Evolutionary conservation across 2,329 filamentous ascomycete species (phyloP).

Genomic region (Epichloe gansuensis): DNA sequence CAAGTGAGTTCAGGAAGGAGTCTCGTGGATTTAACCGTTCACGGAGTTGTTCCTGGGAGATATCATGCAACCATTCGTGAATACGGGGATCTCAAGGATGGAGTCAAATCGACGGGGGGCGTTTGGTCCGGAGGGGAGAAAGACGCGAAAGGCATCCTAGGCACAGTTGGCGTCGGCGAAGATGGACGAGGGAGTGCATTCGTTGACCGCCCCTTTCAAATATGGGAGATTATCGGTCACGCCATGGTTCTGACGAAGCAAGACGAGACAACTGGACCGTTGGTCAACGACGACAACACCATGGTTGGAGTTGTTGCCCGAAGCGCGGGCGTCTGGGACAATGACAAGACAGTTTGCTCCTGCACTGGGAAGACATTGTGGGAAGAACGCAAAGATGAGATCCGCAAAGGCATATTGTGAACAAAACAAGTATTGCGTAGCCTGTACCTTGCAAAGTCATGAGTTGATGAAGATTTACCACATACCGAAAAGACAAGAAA

Average conservation of each 20-base stretch:
- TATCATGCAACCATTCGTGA: slow-evolving; percentile 80
- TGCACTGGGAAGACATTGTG: slow-evolving; percentile 97
- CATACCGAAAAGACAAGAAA: not conserved
- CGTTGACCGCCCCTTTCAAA: slow-evolving; percentile 66
- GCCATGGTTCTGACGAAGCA: slow-evolving; percentile 72
- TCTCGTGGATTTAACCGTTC: slow-evolving; percentile 75
- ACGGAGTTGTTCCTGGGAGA: slow-evolving; percentile 64
- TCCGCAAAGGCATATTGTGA: slow-evolving; percentile 81
- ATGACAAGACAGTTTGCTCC: slow-evolving; percentile 95
- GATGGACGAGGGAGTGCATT: slow-evolving; percentile 70
- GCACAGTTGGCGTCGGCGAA: slow-evolving; percentile 60
- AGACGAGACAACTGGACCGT: slow-evolving; percentile 37
- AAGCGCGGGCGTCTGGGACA: slow-evolving; percentile 97
- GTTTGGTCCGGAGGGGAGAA: slow-evolving; percentile 55
- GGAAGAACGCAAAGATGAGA: slow-evolving; percentile 89
- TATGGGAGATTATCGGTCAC: slow-evolving; percentile 94
- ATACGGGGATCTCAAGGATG: slow-evolving; percentile 73
- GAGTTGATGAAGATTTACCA: not conserved
- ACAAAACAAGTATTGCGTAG: not conserved
- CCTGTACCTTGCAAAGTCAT: not conserved
- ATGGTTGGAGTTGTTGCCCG: slow-evolving; percentile 87
- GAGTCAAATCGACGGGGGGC: slow-evolving; percentile 68
- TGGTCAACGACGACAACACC: slow-evolving; percentile 69
- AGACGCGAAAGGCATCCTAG: slow-evolving; percentile 45
- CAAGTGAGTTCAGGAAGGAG: slow-evolving; percentile 70